Evolutionary conservation across 495 filamentous ascomycete genomes (phyloP), one percentile per base, ranked within the genome.

Genomic region (Penicillium diatomitis): DNA sequence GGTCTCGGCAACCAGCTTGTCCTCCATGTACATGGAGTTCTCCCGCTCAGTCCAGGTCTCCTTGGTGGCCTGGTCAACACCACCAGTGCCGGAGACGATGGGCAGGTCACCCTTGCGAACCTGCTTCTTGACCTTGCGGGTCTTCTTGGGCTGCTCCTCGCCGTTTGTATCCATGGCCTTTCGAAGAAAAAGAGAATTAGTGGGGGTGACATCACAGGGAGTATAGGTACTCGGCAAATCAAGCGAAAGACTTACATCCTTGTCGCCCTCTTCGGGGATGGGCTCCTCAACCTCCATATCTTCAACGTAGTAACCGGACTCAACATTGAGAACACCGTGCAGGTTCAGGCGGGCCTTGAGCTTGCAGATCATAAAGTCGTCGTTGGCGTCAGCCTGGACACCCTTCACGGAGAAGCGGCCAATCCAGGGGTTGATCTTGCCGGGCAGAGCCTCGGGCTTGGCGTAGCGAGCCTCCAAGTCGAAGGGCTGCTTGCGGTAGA

Each of bases 291-390:
- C 82, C 68, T 99, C 92, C 61, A 95, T 82, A 57, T 99, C 92
- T 76, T 99, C 92, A 46, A 99, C 92, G 60, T 87, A 96, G 75
- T 97, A 99, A 46, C 90, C 92, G 46, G 84, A 88, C 75, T 97
- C 92, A 8, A 99, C 86, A 63, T 97, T 97, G 51, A 99, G 76
- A 45, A 97, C 82, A 62, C 92, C 92, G 73, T 97, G 91, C 54
- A 96, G 78, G 73, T 99, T 99, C 41, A 99, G 80, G 45, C 92
- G 82, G 33, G 94, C 94, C 81, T 99, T 99, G 48, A 99, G 83
- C 77, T 99, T 99, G 84, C 92, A 99, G 59, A 99, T 95, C 88
- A 95, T 95, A 67, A 95, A 95, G 58, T 95, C 88, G 42, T 92
- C 86, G 54, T 94, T 89, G 46, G 79, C 75, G 64, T 89, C 86